Evolutionary conservation across 495 filamentous ascomycete genomes (phyloP).

Genomic region (Talaromyces ruber): DNA sequence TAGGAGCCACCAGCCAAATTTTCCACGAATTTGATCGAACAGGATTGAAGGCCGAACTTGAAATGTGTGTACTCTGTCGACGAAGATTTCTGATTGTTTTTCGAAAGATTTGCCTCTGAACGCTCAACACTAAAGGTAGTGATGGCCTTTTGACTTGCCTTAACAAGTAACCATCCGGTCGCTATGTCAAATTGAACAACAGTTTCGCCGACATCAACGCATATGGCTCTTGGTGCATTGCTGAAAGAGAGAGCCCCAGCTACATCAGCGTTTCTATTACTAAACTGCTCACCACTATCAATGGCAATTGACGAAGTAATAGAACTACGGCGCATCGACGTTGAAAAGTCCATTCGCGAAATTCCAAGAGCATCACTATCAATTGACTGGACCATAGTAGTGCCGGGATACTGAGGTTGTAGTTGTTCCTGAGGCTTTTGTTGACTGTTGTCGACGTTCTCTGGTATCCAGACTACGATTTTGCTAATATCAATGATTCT

Average conservation of each 20-base stretch:
- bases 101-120: conserved; percentile 10
- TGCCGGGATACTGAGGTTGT: not conserved
- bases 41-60: conserved; percentile 41
- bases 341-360: conserved; percentile 18
- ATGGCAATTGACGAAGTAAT: conserved; percentile 9
- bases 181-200: conserved; percentile 59
- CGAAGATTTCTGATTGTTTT: conserved; percentile 9
- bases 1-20: conserved; percentile 39
- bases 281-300: conserved; percentile 6
- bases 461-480: conserved; percentile 27
- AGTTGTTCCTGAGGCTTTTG: conserved; percentile 2
- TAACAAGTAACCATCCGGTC: conserved; percentile 56
- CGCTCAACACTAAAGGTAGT: conserved; percentile 24
- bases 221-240: conserved; percentile 21
- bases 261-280: conserved; percentile 1
- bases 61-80: conserved; percentile 26
- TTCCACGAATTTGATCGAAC: conserved; percentile 59
- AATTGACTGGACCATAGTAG: not conserved
- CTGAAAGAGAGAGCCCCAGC: not conserved
- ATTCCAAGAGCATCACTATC: conserved; percentile 11
- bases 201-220: conserved; percentile 48
- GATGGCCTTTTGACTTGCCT: conserved; percentile 47
- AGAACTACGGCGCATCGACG: conserved; percentile 13
- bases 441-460: conserved; percentile 7
- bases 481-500: conserved; percentile 26